Conservation (phyloP, 768 basidiomycete species). For the Hypsizygus marmoreus region DNA sequence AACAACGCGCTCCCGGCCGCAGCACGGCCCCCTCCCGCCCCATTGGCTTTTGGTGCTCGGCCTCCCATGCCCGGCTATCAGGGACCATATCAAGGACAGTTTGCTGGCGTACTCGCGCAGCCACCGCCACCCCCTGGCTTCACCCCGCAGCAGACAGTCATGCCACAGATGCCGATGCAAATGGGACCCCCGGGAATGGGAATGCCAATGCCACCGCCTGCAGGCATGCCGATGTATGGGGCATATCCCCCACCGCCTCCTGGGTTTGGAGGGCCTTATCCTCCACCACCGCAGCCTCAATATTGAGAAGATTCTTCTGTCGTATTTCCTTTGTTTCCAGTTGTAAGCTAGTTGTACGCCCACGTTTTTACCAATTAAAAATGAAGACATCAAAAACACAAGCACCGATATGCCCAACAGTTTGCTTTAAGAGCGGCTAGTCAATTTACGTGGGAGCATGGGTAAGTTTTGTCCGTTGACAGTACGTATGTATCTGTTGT, state of each 20-base stretch:
- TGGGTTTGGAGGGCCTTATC: constrained; percentile 57
- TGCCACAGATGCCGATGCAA: constrained; percentile 51
- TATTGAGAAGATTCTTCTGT: constrained; percentile 22
- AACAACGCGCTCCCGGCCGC: constrained; percentile 87
- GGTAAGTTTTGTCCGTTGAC: constrained; percentile 8
- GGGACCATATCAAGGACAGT: constrained; percentile 88
- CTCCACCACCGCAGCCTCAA: constrained; percentile 49
- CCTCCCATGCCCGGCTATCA: constrained; percentile 72
- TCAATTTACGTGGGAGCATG: too few relatives aligned
- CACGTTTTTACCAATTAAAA: neutral
- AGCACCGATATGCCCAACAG: too few relatives aligned
- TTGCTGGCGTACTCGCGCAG: constrained; percentile 83
- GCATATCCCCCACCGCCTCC: constrained; percentile 65
- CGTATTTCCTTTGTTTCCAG: neutral
- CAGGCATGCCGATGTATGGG: constrained; percentile 41
- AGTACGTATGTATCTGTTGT: too few relatives aligned
- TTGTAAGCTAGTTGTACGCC: constrained; percentile 19
- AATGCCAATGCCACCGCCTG: constrained; percentile 32
- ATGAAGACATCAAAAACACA: too few relatives aligned
- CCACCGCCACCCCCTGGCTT: constrained; percentile 84
- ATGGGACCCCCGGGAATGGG: constrained; percentile 21
- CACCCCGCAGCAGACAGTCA: constrained; percentile 68
- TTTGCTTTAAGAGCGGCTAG: too few relatives aligned
- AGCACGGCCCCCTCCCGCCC: constrained; percentile 73
- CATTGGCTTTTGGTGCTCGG: constrained; percentile 68